Evolutionary conservation across 2,329 filamentous ascomycete species (phyloP), one percentile per base, ranked within the genome.

Genomic region (Scedosporium apiospermum): DNA sequence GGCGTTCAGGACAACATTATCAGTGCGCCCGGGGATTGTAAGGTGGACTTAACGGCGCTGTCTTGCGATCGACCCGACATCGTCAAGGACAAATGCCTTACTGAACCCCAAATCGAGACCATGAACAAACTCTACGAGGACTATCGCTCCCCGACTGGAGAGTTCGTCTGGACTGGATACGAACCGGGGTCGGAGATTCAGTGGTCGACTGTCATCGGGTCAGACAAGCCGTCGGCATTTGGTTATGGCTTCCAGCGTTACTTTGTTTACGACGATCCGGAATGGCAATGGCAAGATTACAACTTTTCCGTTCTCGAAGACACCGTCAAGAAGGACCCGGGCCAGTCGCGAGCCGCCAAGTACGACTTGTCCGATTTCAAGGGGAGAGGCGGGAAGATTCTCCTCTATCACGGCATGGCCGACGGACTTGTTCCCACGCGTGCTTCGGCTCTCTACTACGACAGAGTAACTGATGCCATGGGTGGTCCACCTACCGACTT

Each of bases 1-100:
- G 79, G 80, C 6, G 68, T 80, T 1, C 68, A 72, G 3, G 80
- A 83, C 65, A 72, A 71, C 27, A 78, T 83, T 62, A 74, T 84
- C 51, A 75, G 73, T 61, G 73, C 75, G 30, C 76, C 80, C 0
- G 68, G 73, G 3, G 69, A 71, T 42, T 82, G 81, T 68, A 63
- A 69, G 16, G 74, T 76, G 53, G 70, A 76, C 41, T 70, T 76
- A 16, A 70, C 71, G n/a, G 65, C 64, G 6, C 69, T 78, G 3
- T 71, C 78, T 42, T 79, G 77, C 62, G 69, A 73, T 62, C 69
- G 67, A 60, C 73, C 71, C 42, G 70, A 69, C 6, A 68, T 53
- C n/a, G 60, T 66, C 58, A 55, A 65, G 21, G 58, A 67, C 44
- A 57, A 63, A 1, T 80, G 78, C 64, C 69, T 82, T 53, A 80